phyloP scores from a whole-genome alignment of 179 eudicot species.

The Monotropa hypopitys region DNA sequence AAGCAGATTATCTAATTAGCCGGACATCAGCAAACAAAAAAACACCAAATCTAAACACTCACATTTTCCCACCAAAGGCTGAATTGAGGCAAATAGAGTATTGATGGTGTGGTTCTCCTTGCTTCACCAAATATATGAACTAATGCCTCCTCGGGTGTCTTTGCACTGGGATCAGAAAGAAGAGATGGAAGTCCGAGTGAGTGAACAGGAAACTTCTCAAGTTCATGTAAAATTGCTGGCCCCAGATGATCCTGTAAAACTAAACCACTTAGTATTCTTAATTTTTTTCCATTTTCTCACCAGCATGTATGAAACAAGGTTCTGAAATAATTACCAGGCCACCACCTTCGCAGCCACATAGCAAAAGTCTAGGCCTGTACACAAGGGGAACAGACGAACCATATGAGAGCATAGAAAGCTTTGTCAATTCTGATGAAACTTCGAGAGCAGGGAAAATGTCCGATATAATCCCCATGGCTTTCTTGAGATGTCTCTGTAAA shows the following conservation, averaged over 20 bases:
- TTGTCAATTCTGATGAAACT: conserved; percentile 54
- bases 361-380: conserved; percentile 81
- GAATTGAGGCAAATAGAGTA: conserved; percentile 80
- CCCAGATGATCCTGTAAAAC: conserved; percentile 90
- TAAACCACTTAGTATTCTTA: conserved; percentile 32
- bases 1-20: neutral
- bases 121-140: conserved; percentile 97
- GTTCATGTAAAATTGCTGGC: conserved; percentile 92
- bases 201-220: conserved; percentile 98
- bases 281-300: neutral
- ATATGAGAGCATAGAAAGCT: conserved; percentile 69
- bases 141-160: conserved; percentile 97
- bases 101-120: conserved; percentile 90
- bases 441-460: conserved; percentile 78
- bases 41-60: conserved; percentile 16
- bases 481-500: conserved; percentile 59
- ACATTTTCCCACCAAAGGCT: conserved; percentile 97
- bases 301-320: conserved; percentile 1
- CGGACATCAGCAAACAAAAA: neutral
- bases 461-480: conserved; percentile 58
- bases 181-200: conserved; percentile 94
- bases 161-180: conserved; percentile 98
- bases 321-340: conserved; percentile 61
- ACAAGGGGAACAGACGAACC: conserved; percentile 88
- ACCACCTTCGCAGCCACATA: conserved; percentile 67